Evolutionary conservation across 1,139 yeast species (phyloP).

Genomic region (Hyphopichia burtonii): DNA sequence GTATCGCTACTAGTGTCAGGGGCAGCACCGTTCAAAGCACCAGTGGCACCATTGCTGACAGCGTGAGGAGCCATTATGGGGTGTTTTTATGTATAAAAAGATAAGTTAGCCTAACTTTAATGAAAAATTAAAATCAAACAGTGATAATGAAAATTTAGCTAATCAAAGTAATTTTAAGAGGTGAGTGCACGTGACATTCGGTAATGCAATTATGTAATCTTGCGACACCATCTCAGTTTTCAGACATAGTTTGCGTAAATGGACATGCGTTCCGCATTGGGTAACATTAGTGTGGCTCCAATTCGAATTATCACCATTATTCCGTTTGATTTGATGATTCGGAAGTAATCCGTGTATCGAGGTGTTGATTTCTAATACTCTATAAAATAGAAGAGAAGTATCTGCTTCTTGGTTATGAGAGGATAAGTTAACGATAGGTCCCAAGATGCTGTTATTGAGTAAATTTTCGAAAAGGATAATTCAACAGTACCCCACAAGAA

Average conservation of each 20-base stretch:
- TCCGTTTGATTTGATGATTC: neutral
- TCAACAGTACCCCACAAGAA: too few relatives aligned
- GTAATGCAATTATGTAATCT: neutral
- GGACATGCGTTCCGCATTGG: neutral
- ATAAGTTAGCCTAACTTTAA: neutral
- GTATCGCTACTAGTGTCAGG: neutral
- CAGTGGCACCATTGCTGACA: neutral
- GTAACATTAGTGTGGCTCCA: neutral
- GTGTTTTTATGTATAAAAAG: too few relatives aligned
- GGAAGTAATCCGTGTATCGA: neutral
- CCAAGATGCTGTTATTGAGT: too few relatives aligned
- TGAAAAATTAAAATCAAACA: neutral
- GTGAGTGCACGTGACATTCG: neutral
- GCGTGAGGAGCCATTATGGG: constrained; percentile 8
- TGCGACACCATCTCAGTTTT: neutral
- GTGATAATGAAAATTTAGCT: neutral
- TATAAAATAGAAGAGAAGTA: neutral
- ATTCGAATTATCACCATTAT: neutral
- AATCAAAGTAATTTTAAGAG: neutral
- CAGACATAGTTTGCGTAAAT: neutral
- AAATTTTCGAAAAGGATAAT: too few relatives aligned
- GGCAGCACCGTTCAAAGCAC: constrained; percentile 1
- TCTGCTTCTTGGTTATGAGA: too few relatives aligned
- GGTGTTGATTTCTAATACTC: neutral
- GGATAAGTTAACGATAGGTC: too few relatives aligned